Evolutionary conservation across 208 protist species (phyloP).

Genomic region (Angomonas ambiguus): DNA sequence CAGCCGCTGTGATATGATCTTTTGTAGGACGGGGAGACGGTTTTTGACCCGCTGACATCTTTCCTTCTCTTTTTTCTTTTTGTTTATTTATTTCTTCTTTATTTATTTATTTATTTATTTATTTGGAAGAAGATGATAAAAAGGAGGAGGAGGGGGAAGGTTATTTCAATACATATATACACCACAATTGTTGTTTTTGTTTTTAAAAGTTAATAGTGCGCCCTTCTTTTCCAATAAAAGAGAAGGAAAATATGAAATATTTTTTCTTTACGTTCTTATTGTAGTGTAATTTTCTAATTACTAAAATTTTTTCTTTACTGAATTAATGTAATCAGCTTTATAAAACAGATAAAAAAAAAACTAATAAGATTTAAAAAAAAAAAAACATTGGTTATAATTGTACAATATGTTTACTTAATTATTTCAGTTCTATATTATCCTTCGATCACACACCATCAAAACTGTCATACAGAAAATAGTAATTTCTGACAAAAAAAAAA

Average conservation of each 20-base stretch:
- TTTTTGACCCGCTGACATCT: neutral
- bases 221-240: too few species aligned
- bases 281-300: neutral
- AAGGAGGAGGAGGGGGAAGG: constrained; percentile 19
- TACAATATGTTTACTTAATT: too few species aligned
- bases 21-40: too few species aligned
- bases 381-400: neutral
- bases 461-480: too few species aligned
- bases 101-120: constrained; percentile 9
- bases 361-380: constrained; percentile 5
- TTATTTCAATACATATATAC: constrained; percentile 4
- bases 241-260: constrained; percentile 16
- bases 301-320: neutral
- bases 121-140: constrained; percentile 10
- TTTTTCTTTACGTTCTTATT: neutral
- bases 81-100: too few species aligned
- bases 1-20: too few species aligned
- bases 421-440: too few species aligned
- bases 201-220: too few species aligned
- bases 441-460: too few species aligned
- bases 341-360: neutral
- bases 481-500: neutral
- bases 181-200: too few species aligned
- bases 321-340: neutral
- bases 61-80: neutral